Base-by-base conservation (phyloP, 108 stramenopile genomes). In the Poteriospumella lacustris region DNA sequence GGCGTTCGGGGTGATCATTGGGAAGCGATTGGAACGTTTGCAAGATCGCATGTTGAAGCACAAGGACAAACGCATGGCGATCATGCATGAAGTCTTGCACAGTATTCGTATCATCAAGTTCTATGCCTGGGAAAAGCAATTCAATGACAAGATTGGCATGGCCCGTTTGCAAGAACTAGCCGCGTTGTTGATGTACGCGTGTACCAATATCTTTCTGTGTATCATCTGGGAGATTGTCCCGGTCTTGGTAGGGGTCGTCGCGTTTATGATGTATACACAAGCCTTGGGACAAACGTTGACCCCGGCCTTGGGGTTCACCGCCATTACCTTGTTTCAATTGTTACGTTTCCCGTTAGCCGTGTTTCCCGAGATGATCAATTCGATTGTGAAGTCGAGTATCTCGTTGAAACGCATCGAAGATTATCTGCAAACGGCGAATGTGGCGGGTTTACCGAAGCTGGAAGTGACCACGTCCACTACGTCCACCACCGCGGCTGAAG, bases 71-170 rank as follows among this genome's bases (percentile, higher is more conserved):
- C 79, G 84, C 44, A 84, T 84, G 84, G 56, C 68, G 1, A 75
- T 77, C 28, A 64, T 84, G 38, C 58, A 33, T 68, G 84, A 84
- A 59, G 36, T 80, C 29, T 58, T 84, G 41, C 72, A 83, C 75
- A 82, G 85, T 77, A 78, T 85, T 72, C 76, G 85, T 42, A 82
- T 85, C 47, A 84, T 85, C 68, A 85, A 85, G 77, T 83, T 84
- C 12, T 85, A 78, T 78, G 85, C 85, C n/a, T 85, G 85, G 85
- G 85, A 85, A n/a, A 28, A 43, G 2, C 59, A 82, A 78, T 85
- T 85, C 78, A 76, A 79, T 28, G 5, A 80, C 0, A 83, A 80
- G 39, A 36, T 58, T 1, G 34, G 3, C 2, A 19, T n/a, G 24
- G 12, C 69, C n/a, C 36, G 39, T n/a, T 42, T 19, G 24, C n/a